These are phyloP conservation scores for Endotrypanum monterogeii DNA, from an alignment of 208 protist species.

Conservation along the genomic window DNA sequence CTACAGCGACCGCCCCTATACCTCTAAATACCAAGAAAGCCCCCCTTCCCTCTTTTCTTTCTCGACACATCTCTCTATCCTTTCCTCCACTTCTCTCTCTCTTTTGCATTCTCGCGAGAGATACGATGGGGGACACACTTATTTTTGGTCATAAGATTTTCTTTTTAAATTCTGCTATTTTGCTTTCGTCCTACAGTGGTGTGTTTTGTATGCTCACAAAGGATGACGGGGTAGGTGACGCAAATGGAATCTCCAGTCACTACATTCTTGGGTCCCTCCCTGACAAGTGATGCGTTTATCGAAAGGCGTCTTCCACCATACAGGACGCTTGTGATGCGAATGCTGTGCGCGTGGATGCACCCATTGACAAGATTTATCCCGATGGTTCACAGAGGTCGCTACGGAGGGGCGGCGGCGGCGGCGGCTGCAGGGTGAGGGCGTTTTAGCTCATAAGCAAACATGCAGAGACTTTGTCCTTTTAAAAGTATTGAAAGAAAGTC, in stretches of 20 bases:
- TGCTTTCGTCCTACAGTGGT: not conserved
- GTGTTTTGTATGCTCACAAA: not conserved
- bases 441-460: not conserved
- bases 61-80: not conserved
- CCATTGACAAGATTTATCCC: not conserved
- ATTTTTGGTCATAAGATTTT: not conserved
- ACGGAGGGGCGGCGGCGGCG: no score
- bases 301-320: no score
- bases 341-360: not conserved
- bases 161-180: not conserved
- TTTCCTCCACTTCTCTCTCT: no score
- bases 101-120: not conserved
- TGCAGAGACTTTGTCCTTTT: not conserved
- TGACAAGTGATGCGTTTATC: no score
- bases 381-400: not conserved
- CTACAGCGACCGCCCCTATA: no score
- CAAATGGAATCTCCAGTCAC: not conserved
- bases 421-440: not conserved
- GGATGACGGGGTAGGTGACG: not conserved
- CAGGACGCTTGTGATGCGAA: no score
- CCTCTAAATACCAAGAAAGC: no score
- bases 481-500: not conserved
- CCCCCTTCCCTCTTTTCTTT: not conserved
- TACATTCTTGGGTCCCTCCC: no score
- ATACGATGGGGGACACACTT: not conserved